Evolutionary conservation across 1,139 yeast species (phyloP), one percentile per base, ranked within the genome.

Genomic region (Pichia kudriavzevii): DNA sequence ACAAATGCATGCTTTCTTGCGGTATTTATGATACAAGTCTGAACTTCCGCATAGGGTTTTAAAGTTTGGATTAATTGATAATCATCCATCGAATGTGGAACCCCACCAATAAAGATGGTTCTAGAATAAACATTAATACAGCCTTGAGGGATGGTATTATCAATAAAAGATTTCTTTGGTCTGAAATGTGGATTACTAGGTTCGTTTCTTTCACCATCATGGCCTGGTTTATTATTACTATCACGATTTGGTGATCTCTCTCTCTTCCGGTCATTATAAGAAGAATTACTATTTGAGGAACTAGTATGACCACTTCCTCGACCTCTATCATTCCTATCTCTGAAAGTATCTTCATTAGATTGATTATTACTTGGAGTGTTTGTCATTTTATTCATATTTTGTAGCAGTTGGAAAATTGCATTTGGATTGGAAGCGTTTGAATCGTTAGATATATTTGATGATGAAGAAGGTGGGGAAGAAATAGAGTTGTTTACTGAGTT

Each of bases 1-100:
- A 88, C 94, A 55, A 91, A 91, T 0, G 97, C 98, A 61, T 91
- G 97, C 50, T 82, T 84, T 61, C 94, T 78, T 49, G 85, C 94
- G 47, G 76, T 74, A 61, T 88, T 85, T 52, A 87, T 65, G 36
- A 88, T 84, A 26, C 85, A 82, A 43, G 94, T 80, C 61, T 91
- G 98, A 17, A 88, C 94, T 52, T 82, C 93, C n/a, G 94, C 96
- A 55, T 66, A 82, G n/a, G 95, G 94, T 53, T 79, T 74, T 49
- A 91, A 69, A 9, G 74, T 72, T 19, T 69, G 64, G 3, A 79
- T 72, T 31, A 91, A 66, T 38, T 79, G 81, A 40, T 67, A 63
- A 50, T 88, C 94, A 45, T 73, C 79, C 88, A 85, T 87, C 42
- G 72, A 65, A 42, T 75, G 74, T 16, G 95, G 93, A 29, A 91